A percentile compares a stretch with the other conserved stretches of the same genome.
Conservation (phyloP, 768 basidiomycete genomes). For the Dentipellis sp. region DNA sequence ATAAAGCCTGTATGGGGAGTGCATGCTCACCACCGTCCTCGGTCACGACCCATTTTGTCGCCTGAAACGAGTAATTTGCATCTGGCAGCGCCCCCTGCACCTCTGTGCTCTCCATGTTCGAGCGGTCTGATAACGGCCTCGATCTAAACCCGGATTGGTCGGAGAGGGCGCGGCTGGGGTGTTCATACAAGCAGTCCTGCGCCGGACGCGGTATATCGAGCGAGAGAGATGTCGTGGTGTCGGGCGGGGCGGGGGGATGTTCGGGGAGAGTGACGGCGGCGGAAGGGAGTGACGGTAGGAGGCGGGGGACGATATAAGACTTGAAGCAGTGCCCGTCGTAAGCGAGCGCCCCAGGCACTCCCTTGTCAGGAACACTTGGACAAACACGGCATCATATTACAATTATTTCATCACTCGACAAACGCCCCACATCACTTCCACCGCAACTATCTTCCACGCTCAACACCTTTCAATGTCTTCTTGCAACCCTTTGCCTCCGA, state of each 20-base stretch:
- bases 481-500: too few relatives aligned
- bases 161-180: not conserved
- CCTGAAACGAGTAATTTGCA: slow-evolving; percentile 1
- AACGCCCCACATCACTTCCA: too few relatives aligned
- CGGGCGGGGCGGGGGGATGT: not conserved
- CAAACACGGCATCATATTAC: too few relatives aligned
- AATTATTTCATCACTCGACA: too few relatives aligned
- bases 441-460: too few relatives aligned
- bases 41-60: slow-evolving; percentile 10
- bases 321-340: too few relatives aligned
- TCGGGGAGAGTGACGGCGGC: not conserved
- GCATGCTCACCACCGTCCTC: slow-evolving; percentile 6
- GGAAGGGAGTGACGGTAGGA: not conserved
- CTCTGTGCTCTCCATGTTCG: not conserved
- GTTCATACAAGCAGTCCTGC: not conserved
- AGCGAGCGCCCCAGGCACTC: too few relatives aligned
- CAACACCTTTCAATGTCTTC: too few relatives aligned
- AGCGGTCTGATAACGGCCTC: not conserved
- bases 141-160: not conserved
- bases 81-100: not conserved
- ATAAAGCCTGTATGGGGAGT: not conserved
- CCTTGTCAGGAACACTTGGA: too few relatives aligned
- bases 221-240: not conserved
- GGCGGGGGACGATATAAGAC: not conserved
- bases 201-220: not conserved